Evolutionary conservation across 768 basidiomycete genomes (phyloP), one percentile per base, ranked within the genome.

Genomic region (Termitomyces sp.): DNA sequence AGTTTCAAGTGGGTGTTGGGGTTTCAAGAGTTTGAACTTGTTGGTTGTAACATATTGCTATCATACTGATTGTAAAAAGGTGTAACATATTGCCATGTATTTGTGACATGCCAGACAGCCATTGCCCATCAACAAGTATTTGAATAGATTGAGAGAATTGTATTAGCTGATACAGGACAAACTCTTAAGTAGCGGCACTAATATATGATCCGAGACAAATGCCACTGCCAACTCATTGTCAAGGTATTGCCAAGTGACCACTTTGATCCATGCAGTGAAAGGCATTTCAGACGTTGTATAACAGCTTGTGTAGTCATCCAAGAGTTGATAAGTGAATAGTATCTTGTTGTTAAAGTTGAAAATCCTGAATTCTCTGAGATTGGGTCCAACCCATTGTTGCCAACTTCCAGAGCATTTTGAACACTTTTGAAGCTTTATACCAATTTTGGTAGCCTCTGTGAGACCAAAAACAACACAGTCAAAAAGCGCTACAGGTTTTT

Each of bases 211-310:
- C n/a, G n/a, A n/a, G n/a, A n/a, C n/a, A n/a, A n/a, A n/a, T n/a
- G n/a, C n/a, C n/a, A n/a, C n/a, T n/a, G n/a, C 3, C 39, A 40
- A 40, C 7, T 40, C 18, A 6, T 7, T n/a, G 10, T 40, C 39
- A 32, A 32, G 5, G 2, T 32, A 11, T 32, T 32, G 32, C 32
- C n/a, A n/a, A n/a, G n/a, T n/a, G n/a, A 43, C n/a, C 13, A 43
- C 41, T 18, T 43, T 43, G 23, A 43, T 43, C 41, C 41, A 43
- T 7, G 71, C 61, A 3, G 62, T 53, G 52, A 75, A 73, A 2
- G 70, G 72, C 0, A 66, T 73, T 57, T 75, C 70, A 1, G 73
- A 73, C 10, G 66, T 51, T 12, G 68, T 70, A 47, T 56, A 73
- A 1, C 56, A 54, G 25, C 58, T 63, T 4, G 69, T 73, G 43